Percentiles rank a stretch among this genome's conserved stretches.
Evolutionary conservation across 495 filamentous ascomycete species (phyloP).

Genomic region (Amniculicola lignicola): DNA sequence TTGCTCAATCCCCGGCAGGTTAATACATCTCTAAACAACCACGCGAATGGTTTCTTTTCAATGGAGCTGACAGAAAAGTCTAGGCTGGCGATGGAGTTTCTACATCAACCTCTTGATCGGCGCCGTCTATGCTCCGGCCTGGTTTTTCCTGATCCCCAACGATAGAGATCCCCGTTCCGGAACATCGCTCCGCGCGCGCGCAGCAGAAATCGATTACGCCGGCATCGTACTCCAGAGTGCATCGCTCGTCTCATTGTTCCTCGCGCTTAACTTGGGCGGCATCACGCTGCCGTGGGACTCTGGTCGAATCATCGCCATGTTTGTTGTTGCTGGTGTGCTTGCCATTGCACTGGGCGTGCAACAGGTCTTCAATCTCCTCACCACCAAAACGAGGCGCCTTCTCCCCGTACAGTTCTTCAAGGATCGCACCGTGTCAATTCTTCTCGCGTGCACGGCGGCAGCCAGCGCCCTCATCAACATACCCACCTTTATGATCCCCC

Average conservation of each 20-base stretch:
- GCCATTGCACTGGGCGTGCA: slow-evolving; percentile 50
- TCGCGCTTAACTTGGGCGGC: slow-evolving; percentile 48
- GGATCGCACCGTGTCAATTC: slow-evolving; percentile 44
- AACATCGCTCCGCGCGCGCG: background rate
- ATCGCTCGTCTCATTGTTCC: background rate
- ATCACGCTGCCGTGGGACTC: slow-evolving; percentile 51
- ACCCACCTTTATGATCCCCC: slow-evolving; percentile 41
- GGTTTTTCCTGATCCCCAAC: slow-evolving; percentile 2
- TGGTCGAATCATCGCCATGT: slow-evolving; percentile 52
- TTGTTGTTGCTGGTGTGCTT: slow-evolving; percentile 53
- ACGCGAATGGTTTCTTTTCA: too few species aligned
- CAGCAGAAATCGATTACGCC: slow-evolving; percentile 1
- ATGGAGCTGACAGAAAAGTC: too few species aligned
- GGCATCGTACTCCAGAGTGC: slow-evolving; percentile 2
- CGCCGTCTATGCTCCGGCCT: slow-evolving; percentile 2
- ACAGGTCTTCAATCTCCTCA: slow-evolving; percentile 53
- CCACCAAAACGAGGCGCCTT: slow-evolving; percentile 47
- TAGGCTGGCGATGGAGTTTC: slow-evolving; percentile 25
- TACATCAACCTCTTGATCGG: slow-evolving; percentile 23
- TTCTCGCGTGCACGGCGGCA: slow-evolving; percentile 45
- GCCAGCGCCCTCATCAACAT: slow-evolving; percentile 43
- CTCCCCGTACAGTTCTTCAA: slow-evolving; percentile 56
- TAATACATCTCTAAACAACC: too few species aligned
- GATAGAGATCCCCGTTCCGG: slow-evolving; percentile 3
- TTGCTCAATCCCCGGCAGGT: background rate